Evolutionary conservation across 1,284 basidiomycete genomes (phyloP), one percentile per base, ranked within the genome.

Genomic region (Apiotrichum sp.): DNA sequence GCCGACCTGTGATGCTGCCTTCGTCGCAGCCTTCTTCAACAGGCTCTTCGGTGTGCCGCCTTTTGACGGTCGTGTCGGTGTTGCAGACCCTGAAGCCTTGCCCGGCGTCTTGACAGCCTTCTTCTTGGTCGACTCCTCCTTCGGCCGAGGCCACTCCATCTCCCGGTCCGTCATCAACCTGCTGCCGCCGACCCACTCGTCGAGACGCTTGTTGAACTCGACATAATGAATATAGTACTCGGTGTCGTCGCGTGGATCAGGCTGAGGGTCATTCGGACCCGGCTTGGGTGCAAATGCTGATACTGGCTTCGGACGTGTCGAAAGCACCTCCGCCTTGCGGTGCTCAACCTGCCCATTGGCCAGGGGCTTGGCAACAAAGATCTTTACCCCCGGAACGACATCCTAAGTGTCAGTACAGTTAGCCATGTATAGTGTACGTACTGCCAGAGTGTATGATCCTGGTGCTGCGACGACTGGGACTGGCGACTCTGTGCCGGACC

Each of bases 201-300:
- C 96, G 50, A 98, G 81, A 68, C 96, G 92, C 78, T 97, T 96
- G 80, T 97, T 98, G 81, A 96, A 97, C 66, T 90, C 85, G 69
- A 95, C 89, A 85, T 93, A 98, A 71, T 98, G 93, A 39, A 96
- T 89, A 71, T 97, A 98, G 80, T 87, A 97, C 75, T 98, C 93
- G 69, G 85, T 82, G 68, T 89, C 86, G 72, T 92, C 88, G 39
- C 70, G 66, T 1, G 73, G 68, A 57, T 73, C 70, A 10, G 71
- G 64, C 29, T 70, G 58, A 36, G 67, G 74, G 31, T 70, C 69
- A 41, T 68, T 72, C 83, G 88, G 50, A 80, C 82, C 63, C 79
- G 83, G 61, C 77, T 73, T 58, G 67, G 76, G 87, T 1, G 82
- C 77, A 64, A 86, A 87, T 13, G 72, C 67, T 22, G 73, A 72